These are phyloP conservation scores for Solanum pennellii DNA, from an alignment of 257 asterid genomes.

Conservation along the genomic window DNA sequence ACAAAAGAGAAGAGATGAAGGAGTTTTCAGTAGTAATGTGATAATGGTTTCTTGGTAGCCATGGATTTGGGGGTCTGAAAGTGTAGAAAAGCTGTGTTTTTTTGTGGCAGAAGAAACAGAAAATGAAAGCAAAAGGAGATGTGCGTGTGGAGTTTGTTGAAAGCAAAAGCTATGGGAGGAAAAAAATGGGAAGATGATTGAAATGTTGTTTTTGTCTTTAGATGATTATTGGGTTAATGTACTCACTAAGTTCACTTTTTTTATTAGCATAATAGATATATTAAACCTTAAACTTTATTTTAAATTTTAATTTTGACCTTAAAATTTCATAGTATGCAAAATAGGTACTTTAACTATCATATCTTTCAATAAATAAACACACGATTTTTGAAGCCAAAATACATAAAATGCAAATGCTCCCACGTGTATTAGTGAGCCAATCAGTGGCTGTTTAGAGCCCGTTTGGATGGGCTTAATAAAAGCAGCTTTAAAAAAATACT, in stretches of 20 bases:
- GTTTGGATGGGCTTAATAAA: no score
- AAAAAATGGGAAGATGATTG: slow-evolving; percentile 11
- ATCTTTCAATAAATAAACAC: no score
- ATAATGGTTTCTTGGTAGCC: not conserved
- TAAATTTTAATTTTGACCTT: no score
- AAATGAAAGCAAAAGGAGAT: not conserved
- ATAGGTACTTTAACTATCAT: fast-evolving
- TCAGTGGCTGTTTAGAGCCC: no score
- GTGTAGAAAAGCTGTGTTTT: not conserved
- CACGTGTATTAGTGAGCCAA: no score
- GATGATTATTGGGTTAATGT: no score
- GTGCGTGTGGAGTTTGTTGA: slow-evolving; percentile 3
- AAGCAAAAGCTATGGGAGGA: not conserved
- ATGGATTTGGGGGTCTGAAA: not conserved
- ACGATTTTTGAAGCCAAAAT: fast-evolving
- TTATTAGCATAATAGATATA: no score
- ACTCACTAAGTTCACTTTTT: no score
- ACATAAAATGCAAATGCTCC: no score
- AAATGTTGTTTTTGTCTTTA: slow-evolving; percentile 15
- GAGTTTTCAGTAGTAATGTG: slow-evolving; percentile 28
- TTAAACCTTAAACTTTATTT: fast-evolving
- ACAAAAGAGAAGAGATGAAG: slow-evolving; percentile 47
- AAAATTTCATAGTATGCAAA: no score
- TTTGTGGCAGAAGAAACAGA: not conserved
- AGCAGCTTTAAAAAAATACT: no score